Base-by-base conservation (phyloP, 305 asterid genomes). In the Solanum hybrid region DNA sequence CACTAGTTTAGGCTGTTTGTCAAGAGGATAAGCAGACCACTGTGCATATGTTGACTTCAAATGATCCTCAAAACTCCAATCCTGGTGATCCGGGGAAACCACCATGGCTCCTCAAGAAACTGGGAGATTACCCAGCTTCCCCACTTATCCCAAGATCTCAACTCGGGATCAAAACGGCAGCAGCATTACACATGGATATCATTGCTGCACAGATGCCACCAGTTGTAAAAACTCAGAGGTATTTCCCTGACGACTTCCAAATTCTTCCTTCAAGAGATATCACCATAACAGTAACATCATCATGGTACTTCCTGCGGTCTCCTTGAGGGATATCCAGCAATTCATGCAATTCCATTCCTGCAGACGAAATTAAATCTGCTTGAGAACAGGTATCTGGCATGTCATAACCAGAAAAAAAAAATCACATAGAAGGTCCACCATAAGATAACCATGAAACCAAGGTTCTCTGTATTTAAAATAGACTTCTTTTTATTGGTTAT, bases 191-290 rank as follows among this genome's bases (percentile, higher is more conserved):
- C 87, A 90, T 20, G 85, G 81, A 56, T 38, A n/a, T 86, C 84
- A 85, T 10, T 24, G 81, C 42, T 79, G 36, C 51, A 24, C 51
- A 22, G 78, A 88, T 88, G 64, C 79, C 38, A 56, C 24, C 85
- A 26, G 88, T 69, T 20, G 86, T 17, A 35, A 17, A 79, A 82
- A 87, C 87, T 94, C 94, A 97, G 73, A 94, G 94, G 93, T 95
- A 97, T 94, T 97, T 97, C 85, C 99, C 99, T 3, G 99, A 97
- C 13, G 99, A 95, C 93, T 97, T 97, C 99, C 99, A 96, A 84
- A 97, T 97, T 91, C 98, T 92, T 90, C 98, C 99, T 93, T 97
- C 99, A 12, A 96, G 99, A 24, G 99, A 97, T 90, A 97, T 94
- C 91, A 97, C 97, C 99, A 97, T 97, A 51, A 97, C 99, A 31